Conservation (phyloP, 1,284 basidiomycete genomes). For the Nidula niveotomentosa region DNA sequence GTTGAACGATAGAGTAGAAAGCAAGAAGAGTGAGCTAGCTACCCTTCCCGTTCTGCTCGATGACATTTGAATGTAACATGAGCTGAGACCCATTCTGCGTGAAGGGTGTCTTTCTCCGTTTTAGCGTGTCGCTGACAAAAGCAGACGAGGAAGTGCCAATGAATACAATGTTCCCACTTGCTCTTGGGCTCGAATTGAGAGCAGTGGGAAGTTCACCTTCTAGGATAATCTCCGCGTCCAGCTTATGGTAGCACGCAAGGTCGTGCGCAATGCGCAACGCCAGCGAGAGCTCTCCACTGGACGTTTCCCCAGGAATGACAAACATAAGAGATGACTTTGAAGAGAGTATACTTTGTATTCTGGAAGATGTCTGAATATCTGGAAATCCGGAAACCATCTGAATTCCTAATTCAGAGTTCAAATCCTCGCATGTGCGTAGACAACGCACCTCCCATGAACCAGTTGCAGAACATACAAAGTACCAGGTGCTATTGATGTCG, state of each 20-base stretch:
- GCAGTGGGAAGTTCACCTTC: conserved; percentile 30
- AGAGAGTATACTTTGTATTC: conserved; percentile 64
- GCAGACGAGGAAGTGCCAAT: conserved; percentile 40
- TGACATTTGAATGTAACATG: no score
- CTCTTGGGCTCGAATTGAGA: conserved; percentile 9
- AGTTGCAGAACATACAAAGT: not conserved
- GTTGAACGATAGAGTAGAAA: no score
- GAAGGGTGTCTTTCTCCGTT: conserved; percentile 25
- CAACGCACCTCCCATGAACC: not conserved
- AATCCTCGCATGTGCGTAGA: no score
- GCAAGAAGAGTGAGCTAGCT: no score
- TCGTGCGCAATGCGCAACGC: conserved; percentile 70
- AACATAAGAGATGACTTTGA: conserved; percentile 52
- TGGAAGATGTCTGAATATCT: conserved; percentile 14
- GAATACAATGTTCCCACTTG: conserved; percentile 57
- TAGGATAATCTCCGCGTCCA: conserved; percentile 62
- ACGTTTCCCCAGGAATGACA: conserved; percentile 43
- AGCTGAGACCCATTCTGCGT: conserved; percentile 10
- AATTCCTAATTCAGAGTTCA: no score
- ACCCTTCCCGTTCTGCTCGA: no score
- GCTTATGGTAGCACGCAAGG: conserved; percentile 65
- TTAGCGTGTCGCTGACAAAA: conserved; percentile 22
- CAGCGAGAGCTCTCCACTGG: conserved; percentile 37
- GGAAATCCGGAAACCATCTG: not conserved
- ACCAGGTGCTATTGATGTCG: no score